Evolutionary conservation across 768 basidiomycete genomes (phyloP), one percentile per base, ranked within the genome.

Genomic region (Coprinopsis sp.): DNA sequence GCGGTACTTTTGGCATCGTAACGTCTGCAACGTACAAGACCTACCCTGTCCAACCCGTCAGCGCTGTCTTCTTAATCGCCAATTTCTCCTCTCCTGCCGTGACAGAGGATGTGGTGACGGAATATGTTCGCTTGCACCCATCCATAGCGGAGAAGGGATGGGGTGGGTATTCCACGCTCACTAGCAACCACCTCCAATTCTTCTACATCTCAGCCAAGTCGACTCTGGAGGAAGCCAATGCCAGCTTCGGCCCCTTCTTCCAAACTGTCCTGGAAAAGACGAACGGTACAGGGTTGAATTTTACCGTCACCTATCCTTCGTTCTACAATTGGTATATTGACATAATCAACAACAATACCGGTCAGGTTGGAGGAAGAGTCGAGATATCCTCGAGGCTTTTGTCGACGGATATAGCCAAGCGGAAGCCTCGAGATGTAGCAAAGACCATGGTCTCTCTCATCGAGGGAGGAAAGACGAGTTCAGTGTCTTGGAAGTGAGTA

Each of bases 1-100:
- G 76, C 4, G 67, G 71, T 11, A 78, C 72, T 0, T 78, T 63
- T 37, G 77, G 73, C 6, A 63, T 79, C 16, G 60, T 78, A 39
- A 69, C 68, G 2, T 71, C 71, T 1, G 69, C 67, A 4, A 76
- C 76, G 1, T 77, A 78, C 50, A 55, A 57, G 41, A 75, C 72
- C 0, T 65, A 76, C 40, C 66, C 70, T 2, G 18, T 48, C 8
- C 50, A 64, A 10, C 71, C 74, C 4, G 34, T 71, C 46, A 58
- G 59, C 16, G 39, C 53, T 10, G 59, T 57, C 16, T 31, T 36
- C 14, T n/a, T 71, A 37, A 37, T 49, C 1, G 64, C 59, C 6
- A 69, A 66, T 48, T 59, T 64, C 36, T 56, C 69, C 0, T 62
- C 66, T 6, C 51, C 60, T 1, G 56, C 59, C 4, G 47, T 51